A percentile compares a stretch with the other conserved stretches of the same genome.
phyloP scores from a whole-genome alignment of 495 filamentous ascomycete genomes.

The Pyrenula massariospora region DNA sequence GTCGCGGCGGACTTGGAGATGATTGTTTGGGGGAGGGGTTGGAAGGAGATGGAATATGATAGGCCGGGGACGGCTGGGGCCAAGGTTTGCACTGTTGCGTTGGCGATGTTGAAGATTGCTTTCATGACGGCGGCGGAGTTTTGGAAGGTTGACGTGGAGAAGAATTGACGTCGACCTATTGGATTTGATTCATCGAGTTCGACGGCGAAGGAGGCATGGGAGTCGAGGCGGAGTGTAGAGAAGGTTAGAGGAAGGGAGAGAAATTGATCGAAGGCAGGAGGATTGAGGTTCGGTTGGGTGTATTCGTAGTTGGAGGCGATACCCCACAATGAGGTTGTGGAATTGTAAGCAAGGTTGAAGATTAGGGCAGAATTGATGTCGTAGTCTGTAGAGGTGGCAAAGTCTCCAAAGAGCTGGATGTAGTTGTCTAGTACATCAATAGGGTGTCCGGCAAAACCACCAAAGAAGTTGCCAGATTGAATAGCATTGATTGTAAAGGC shows the following conservation, averaged over 20 bases:
- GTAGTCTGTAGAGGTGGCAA: slow-evolving; percentile 3
- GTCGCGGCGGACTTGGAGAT: slow-evolving; percentile 5
- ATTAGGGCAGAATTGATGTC: neutral
- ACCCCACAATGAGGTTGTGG: neutral
- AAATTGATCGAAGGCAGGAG: slow-evolving; percentile 17
- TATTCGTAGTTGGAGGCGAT: slow-evolving; percentile 12
- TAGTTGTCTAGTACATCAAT: neutral
- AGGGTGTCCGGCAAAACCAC: neutral
- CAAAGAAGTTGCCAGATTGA: neutral
- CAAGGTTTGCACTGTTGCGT: slow-evolving; percentile 4
- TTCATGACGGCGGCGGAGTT: slow-evolving; percentile 6
- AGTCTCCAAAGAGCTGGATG: slow-evolving; percentile 3
- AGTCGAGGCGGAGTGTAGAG: slow-evolving; percentile 20
- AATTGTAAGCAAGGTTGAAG: neutral
- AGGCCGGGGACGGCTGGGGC: slow-evolving; percentile 7
- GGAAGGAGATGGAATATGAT: slow-evolving; percentile 12
- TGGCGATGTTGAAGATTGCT: slow-evolving; percentile 8
- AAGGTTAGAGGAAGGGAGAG: slow-evolving; percentile 12
- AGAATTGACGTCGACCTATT: neutral
- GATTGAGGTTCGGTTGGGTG: slow-evolving; percentile 14
- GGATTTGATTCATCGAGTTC: neutral
- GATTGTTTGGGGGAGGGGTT: slow-evolving; percentile 14
- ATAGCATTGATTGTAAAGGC: neutral
- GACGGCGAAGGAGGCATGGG: neutral
- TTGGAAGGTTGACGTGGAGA: slow-evolving; percentile 6